Conservation (phyloP, 352 stramenopile species). For the Phytophthora europaea region DNA sequence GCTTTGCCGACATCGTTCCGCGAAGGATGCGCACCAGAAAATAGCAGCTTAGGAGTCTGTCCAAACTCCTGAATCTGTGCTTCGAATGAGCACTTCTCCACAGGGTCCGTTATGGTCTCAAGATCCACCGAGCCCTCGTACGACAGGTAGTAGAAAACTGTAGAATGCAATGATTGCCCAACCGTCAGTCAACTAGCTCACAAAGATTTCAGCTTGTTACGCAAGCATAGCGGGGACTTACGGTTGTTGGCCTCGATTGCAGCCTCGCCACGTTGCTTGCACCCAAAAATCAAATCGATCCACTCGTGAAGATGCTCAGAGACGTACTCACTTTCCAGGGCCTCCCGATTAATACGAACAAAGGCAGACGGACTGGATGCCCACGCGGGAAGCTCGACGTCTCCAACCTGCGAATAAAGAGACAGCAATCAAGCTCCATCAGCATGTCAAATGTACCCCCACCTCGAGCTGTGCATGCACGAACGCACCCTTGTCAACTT, state of each 20-base stretch:
- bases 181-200: slow-evolving; percentile 3
- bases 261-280: slow-evolving; percentile 78
- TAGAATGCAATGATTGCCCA: slow-evolving; percentile 4
- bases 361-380: slow-evolving; percentile 88
- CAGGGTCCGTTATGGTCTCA: slow-evolving; percentile 88
- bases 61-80: slow-evolving; percentile 95
- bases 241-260: slow-evolving; percentile 83
- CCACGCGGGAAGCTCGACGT: slow-evolving; percentile 97
- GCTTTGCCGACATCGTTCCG: slow-evolving; percentile 67
- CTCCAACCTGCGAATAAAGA: slow-evolving; percentile 72
- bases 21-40: slow-evolving; percentile 73
- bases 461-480: too few species aligned
- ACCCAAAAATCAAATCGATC: slow-evolving; percentile 90
- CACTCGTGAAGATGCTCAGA: slow-evolving; percentile 81
- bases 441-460: not conserved
- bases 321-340: slow-evolving; percentile 82
- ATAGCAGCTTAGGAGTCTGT: slow-evolving; percentile 88
- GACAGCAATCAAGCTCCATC: not conserved
- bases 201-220: not conserved
- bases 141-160: slow-evolving; percentile 92
- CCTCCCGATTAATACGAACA: slow-evolving; percentile 75
- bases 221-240: slow-evolving; percentile 39
- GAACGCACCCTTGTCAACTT: slow-evolving; percentile 72
- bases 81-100: slow-evolving; percentile 95
- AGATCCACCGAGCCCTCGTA: slow-evolving; percentile 91